Percentiles rank a stretch among this genome's conserved stretches.
Conservation (phyloP, 495 filamentous ascomycete species). For the Aspergillus biplanus region DNA sequence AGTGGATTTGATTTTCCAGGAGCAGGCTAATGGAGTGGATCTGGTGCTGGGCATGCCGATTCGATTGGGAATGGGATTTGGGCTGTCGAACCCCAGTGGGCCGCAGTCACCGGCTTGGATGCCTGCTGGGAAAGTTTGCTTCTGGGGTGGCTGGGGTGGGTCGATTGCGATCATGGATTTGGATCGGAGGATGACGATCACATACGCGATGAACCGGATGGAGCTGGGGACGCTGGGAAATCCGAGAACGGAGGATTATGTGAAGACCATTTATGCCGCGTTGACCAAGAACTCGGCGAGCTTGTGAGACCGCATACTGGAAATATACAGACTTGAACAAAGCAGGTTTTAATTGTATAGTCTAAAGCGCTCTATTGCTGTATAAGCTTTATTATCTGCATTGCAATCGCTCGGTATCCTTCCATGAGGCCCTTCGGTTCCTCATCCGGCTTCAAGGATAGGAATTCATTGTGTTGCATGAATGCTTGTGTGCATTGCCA, state of each 20-base stretch:
- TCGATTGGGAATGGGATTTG: constrained; percentile 44
- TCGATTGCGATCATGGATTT: constrained; percentile 48
- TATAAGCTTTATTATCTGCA: constrained; percentile 9
- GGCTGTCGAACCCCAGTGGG: constrained; percentile 19
- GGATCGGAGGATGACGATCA: constrained; percentile 43
- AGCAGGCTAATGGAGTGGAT: constrained; percentile 40
- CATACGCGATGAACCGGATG: constrained; percentile 52
- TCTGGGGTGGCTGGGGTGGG: constrained; percentile 50
- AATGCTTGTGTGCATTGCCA: constrained; percentile 26
- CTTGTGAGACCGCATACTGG: background rate
- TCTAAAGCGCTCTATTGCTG: background rate
- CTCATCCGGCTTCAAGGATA: constrained; percentile 8
- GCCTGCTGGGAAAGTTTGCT: constrained; percentile 38
- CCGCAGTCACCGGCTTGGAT: constrained; percentile 24
- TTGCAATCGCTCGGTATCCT: constrained; percentile 18
- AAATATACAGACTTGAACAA: background rate
- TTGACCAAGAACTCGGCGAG: constrained; percentile 1
- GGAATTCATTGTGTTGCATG: constrained; percentile 16
- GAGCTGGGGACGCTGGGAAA: constrained; percentile 33
- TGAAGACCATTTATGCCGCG: constrained; percentile 40
- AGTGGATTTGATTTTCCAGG: constrained; percentile 41
- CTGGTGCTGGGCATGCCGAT: constrained; percentile 30
- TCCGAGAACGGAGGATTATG: constrained; percentile 33
- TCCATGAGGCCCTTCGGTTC: constrained; percentile 13
- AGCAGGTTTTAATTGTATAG: too few species aligned